These are phyloP conservation scores for Paecilomyces niveus DNA, from an alignment of 2,329 filamentous ascomycete genomes.

Conservation along the genomic window DNA sequence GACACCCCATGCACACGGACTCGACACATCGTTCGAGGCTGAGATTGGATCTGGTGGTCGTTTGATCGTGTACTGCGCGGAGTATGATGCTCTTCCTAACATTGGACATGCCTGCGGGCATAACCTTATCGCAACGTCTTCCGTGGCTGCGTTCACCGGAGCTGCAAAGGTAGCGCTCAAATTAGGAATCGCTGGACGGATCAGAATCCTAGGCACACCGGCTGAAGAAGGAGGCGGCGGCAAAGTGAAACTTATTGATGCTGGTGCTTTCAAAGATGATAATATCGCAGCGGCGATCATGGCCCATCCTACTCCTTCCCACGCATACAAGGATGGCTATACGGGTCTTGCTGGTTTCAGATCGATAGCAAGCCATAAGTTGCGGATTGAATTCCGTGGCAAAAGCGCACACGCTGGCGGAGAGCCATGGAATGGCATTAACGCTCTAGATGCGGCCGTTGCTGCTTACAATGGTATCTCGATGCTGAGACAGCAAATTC, in stretches of 20 bases:
- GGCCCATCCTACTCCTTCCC: constrained; percentile 23
- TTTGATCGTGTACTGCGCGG: constrained; percentile 15
- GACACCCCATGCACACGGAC: constrained; percentile 36
- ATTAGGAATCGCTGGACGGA: constrained; percentile 6
- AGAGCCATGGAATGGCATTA: constrained; percentile 47
- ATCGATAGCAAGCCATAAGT: neutral
- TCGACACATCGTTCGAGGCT: constrained; percentile 42
- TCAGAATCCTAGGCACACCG: constrained; percentile 20
- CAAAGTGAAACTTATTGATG: constrained; percentile 27
- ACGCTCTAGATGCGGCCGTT: constrained; percentile 48
- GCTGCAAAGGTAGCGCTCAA: constrained; percentile 12
- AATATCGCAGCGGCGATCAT: constrained; percentile 28
- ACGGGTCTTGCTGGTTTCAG: neutral
- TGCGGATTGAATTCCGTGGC: constrained; percentile 33
- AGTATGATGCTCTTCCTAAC: constrained; percentile 25
- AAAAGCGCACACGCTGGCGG: constrained; percentile 46
- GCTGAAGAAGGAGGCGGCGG: constrained; percentile 22
- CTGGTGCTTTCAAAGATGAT: constrained; percentile 27
- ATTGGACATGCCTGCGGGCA: constrained; percentile 25
- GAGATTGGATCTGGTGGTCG: constrained; percentile 23
- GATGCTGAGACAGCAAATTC: constrained; percentile 45
- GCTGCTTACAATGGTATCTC: constrained; percentile 32
- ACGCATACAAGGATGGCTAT: neutral
- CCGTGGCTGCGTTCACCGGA: constrained; percentile 18
- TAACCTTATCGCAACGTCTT: constrained; percentile 20